Evolutionary conservation across 2,329 filamentous ascomycete species (phyloP).

Genomic region (Mycogone perniciosa): DNA sequence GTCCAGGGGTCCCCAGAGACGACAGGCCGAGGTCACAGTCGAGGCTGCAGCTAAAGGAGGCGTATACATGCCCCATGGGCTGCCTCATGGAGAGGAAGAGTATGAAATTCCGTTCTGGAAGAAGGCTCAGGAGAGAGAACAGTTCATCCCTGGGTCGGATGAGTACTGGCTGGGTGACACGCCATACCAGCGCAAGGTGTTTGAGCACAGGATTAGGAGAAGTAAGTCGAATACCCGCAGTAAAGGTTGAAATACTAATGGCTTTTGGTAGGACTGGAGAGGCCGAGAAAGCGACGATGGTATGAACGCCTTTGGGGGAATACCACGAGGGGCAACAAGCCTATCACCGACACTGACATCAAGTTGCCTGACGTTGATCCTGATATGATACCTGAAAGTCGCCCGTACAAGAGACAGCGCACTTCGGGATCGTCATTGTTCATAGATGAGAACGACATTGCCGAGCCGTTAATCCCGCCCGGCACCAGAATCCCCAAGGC

Average conservation of each 20-base stretch:
- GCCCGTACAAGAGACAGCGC: slow-evolving; percentile 2
- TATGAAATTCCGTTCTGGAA: slow-evolving; percentile 4
- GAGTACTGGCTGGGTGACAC: slow-evolving; percentile 27
- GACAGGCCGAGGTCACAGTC: neutral
- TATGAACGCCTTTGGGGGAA: neutral
- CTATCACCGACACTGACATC: neutral
- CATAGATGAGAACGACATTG: no score
- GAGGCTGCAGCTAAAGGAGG: neutral
- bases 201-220: slow-evolving; percentile 17
- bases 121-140: slow-evolving; percentile 2
- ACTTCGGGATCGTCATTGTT: neutral
- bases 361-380: neutral
- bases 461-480: no score
- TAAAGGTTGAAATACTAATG: neutral
- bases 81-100: neutral
- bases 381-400: slow-evolving; percentile 4
- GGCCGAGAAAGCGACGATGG: no score
- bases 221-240: neutral
- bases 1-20: slow-evolving; percentile 7
- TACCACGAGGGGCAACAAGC: neutral
- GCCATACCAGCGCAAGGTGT: slow-evolving; percentile 20
- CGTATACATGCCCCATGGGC: neutral
- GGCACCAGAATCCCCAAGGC: no score
- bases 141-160: slow-evolving; percentile 19
- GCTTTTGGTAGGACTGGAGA: neutral